Conservation (phyloP, 768 basidiomycete genomes). For the Rhodotorula paludigena region DNA sequence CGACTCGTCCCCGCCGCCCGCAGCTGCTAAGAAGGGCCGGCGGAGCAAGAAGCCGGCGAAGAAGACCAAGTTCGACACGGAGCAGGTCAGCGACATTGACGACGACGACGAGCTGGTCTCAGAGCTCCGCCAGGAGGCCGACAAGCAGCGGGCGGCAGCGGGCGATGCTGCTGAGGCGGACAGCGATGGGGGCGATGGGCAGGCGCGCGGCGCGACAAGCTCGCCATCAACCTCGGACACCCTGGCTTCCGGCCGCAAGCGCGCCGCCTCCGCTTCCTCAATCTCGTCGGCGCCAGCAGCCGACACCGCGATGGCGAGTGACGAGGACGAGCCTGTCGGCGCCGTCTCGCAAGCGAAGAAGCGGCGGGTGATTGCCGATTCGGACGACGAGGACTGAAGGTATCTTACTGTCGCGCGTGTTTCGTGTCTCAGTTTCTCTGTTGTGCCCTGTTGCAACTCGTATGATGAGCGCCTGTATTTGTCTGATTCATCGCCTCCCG, state of each 20-base stretch:
- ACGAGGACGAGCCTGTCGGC: constrained; percentile 1
- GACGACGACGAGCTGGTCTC: constrained; percentile 17
- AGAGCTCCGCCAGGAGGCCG: background rate
- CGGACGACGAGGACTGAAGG: constrained; percentile 14
- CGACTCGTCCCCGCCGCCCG: constrained; percentile 5
- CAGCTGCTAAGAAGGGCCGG: background rate
- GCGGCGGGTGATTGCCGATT: constrained; percentile 27
- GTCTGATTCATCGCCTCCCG: too few relatives aligned
- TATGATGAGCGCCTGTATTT: background rate
- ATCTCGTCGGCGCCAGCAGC: background rate
- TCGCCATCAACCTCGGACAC: background rate
- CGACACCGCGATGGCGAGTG: background rate
- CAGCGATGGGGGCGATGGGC: background rate
- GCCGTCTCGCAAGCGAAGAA: constrained; percentile 29
- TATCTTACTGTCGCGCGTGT: background rate
- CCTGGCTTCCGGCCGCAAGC: constrained; percentile 13
- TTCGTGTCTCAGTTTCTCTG: too few relatives aligned
- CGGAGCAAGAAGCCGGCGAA: constrained; percentile 1
- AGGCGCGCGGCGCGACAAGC: background rate
- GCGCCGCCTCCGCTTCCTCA: constrained; percentile 6
- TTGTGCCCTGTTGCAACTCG: background rate
- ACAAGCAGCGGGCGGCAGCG: background rate
- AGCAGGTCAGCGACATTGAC: constrained; percentile 17
- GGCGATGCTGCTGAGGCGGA: background rate
- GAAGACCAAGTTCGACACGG: constrained; percentile 14